Evolutionary conservation across 257 asterid genomes (phyloP).

Genomic region (Galeopsis tetrahit): DNA sequence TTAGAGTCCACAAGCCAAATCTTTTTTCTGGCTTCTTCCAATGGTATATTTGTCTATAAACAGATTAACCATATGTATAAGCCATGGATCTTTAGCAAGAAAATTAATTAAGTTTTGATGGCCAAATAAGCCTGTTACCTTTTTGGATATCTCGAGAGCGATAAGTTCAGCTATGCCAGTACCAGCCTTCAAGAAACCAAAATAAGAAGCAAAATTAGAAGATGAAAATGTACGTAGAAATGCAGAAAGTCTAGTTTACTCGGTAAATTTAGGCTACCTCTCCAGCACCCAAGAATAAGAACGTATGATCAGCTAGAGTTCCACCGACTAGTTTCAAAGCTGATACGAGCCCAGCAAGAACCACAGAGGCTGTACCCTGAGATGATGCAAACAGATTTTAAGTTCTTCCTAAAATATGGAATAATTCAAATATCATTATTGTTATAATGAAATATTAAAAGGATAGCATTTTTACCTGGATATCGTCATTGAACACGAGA

Average conservation of each 20-base stretch:
- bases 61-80: constrained; percentile 19
- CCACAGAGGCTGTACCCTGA: constrained; percentile 98
- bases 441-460: not conserved
- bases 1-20: constrained; percentile 98
- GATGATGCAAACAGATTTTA: constrained; percentile 22
- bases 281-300: constrained; percentile 97
- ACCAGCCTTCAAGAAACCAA: constrained; percentile 73
- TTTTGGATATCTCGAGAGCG: constrained; percentile 80
- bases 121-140: constrained; percentile 45
- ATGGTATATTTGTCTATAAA: constrained; percentile 61
- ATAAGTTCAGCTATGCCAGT: constrained; percentile 98
- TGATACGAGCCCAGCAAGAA: constrained; percentile 80
- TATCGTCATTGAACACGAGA: constrained; percentile 93
- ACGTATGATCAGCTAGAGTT: constrained; percentile 79
- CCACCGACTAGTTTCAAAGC: constrained; percentile 77
- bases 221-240: not conserved
- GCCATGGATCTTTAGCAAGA: constrained; percentile 19
- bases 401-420: not conserved
- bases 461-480: constrained; percentile 58
- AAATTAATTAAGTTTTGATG: not conserved
- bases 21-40: constrained; percentile 83
- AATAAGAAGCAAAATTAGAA: constrained; percentile 12
- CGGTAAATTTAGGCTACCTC: constrained; percentile 54
- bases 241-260: not conserved
- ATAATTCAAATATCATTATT: not conserved